Evolutionary conservation across 352 stramenopile genomes (phyloP).

Genomic region (Globisporangium recalcitrans): DNA sequence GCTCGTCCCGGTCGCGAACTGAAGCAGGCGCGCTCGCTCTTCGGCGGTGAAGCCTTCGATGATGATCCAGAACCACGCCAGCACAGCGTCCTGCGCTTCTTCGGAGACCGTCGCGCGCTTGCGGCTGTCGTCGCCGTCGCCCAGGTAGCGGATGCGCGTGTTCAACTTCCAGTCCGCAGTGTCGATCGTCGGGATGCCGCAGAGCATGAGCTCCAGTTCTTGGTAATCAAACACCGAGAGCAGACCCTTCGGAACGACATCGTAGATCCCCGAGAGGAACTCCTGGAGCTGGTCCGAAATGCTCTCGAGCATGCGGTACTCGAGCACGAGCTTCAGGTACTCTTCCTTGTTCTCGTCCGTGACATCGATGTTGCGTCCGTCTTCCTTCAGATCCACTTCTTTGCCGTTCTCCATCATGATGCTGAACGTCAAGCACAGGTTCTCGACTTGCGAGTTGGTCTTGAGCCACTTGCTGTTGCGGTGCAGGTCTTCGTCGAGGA

Average conservation of each 20-base stretch:
- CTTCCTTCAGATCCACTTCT: constrained; percentile 89
- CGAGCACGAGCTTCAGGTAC: constrained; percentile 72
- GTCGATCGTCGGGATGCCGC: constrained; percentile 66
- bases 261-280: constrained; percentile 66
- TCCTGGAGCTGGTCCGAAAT: constrained; percentile 60
- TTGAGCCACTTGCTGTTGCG: constrained; percentile 63
- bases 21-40: constrained; percentile 61
- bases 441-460: constrained; percentile 49
- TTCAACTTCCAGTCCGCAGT: constrained; percentile 56
- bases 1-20: constrained; percentile 75
- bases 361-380: constrained; percentile 89
- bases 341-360: constrained; percentile 96
- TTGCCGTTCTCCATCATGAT: constrained; percentile 50
- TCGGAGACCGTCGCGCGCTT: constrained; percentile 19
- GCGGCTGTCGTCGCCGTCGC: constrained; percentile 31
- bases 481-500: constrained; percentile 65
- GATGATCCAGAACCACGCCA: constrained; percentile 72
- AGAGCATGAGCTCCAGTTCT: constrained; percentile 74
- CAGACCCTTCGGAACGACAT: constrained; percentile 60
- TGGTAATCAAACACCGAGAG: constrained; percentile 78
- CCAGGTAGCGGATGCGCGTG: constrained; percentile 61
- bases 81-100: constrained; percentile 44
- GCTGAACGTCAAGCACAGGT: constrained; percentile 65
- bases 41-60: constrained; percentile 53
- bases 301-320: constrained; percentile 73